These are phyloP conservation scores for Bryopsis sp. DNA, from an alignment of 139 green algal genomes.

Conservation along the genomic window DNA sequence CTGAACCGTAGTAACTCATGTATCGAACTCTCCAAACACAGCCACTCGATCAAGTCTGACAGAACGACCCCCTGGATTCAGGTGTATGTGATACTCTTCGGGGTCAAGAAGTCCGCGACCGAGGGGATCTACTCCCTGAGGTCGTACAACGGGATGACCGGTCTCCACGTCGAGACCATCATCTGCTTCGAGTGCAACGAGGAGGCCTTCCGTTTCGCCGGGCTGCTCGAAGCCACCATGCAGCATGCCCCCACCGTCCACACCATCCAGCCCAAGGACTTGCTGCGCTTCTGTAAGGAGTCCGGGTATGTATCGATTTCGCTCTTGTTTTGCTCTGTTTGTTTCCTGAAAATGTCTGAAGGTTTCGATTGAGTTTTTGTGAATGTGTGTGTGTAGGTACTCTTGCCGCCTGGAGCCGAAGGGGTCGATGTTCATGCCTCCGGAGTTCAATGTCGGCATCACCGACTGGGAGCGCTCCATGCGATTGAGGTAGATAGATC, in stretches of 20 bases:
- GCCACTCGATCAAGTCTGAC: too few relatives aligned
- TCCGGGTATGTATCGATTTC: slow-evolving; percentile 17
- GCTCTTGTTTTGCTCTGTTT: too few relatives aligned
- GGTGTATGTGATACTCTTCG: slow-evolving; percentile 74
- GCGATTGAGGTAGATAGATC: slow-evolving; percentile 47
- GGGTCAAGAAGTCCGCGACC: slow-evolving; percentile 50
- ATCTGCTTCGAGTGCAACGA: slow-evolving; percentile 66
- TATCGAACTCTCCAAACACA: too few relatives aligned
- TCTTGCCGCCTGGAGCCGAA: slow-evolving; percentile 56
- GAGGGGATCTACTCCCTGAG: slow-evolving; percentile 81
- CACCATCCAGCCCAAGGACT: slow-evolving; percentile 50
- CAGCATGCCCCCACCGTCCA: slow-evolving; percentile 53
- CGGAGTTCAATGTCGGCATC: slow-evolving; percentile 66
- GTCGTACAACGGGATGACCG: slow-evolving; percentile 30
- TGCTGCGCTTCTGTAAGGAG: slow-evolving; percentile 66
- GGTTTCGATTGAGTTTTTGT: neutral
- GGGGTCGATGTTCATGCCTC: slow-evolving; percentile 62
- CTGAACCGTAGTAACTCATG: too few relatives aligned
- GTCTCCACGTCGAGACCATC: slow-evolving; percentile 69
- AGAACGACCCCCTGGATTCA: neutral
- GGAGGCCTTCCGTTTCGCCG: slow-evolving; percentile 61
- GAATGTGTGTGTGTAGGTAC: slow-evolving; percentile 29
- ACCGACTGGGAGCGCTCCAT: slow-evolving; percentile 79
- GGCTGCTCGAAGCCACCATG: slow-evolving; percentile 68
- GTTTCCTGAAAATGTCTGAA: too few relatives aligned